These are phyloP conservation scores for Fusarium pininemorale DNA, from an alignment of 2,329 filamentous ascomycete species.

Conservation along the genomic window DNA sequence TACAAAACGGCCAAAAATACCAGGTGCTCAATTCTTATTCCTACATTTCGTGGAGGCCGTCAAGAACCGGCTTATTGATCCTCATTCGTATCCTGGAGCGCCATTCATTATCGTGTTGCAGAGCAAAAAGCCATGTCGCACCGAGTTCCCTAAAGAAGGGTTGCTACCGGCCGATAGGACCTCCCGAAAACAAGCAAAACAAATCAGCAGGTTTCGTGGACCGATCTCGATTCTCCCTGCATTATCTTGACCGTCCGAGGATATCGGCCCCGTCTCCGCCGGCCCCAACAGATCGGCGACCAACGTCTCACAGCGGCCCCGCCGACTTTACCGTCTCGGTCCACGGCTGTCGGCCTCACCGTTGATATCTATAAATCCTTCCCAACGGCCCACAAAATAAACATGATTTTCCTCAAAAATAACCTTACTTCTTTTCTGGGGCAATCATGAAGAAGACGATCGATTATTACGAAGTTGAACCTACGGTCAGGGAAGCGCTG, in stretches of 20 bases:
- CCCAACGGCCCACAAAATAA: slow-evolving; percentile 5
- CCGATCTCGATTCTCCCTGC: not conserved
- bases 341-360: slow-evolving; percentile 15
- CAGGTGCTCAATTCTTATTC: too few species aligned
- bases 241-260: not conserved
- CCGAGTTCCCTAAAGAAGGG: not conserved
- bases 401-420: not conserved
- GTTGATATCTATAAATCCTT: not conserved
- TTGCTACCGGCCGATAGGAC: not conserved
- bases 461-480: slow-evolving; percentile 4
- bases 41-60: too few species aligned
- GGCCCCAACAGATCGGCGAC: slow-evolving; percentile 12
- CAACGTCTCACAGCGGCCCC: not conserved
- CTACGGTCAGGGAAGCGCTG: not conserved
- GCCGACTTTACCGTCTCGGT: slow-evolving; percentile 9
- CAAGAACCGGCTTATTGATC: not conserved
- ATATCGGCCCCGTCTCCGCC: slow-evolving; percentile 6
- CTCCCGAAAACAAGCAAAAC: not conserved
- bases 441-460: not conserved
- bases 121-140: not conserved
- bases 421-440: not conserved
- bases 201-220: not conserved
- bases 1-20: too few species aligned
- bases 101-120: too few species aligned
- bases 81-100: too few species aligned